These are phyloP conservation scores for Geotrichum australiense DNA, from an alignment of 1,139 yeast species.

Conservation along the genomic window DNA sequence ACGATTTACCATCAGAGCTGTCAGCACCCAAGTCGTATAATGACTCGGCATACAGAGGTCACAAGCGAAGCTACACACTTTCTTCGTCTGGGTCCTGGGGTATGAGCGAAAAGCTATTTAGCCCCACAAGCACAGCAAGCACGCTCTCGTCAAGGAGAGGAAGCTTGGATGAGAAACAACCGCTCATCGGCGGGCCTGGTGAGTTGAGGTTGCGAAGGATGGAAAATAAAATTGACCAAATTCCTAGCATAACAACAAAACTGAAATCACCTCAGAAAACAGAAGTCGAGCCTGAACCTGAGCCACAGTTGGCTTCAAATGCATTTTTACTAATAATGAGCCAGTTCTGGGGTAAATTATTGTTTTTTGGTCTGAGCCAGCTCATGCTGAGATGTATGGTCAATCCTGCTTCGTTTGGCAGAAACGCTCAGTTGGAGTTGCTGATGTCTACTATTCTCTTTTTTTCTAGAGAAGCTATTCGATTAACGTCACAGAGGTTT, in stretches of 20 bases:
- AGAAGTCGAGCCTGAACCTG: not conserved
- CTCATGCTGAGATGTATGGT: conserved; percentile 59
- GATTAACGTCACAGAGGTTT: conserved; percentile 70
- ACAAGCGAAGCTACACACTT: conserved; percentile 4
- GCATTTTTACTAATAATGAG: conserved; percentile 63
- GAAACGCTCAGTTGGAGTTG: conserved; percentile 74
- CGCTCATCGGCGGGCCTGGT: not conserved
- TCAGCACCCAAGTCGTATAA: not conserved
- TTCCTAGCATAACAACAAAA: conserved; percentile 1
- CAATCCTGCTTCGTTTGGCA: conserved; percentile 75
- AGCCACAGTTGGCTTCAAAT: conserved; percentile 35
- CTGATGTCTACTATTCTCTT: conserved; percentile 60
- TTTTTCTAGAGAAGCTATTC: conserved; percentile 75
- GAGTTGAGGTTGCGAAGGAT: not conserved
- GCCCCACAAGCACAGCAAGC: not conserved
- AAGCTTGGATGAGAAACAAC: not conserved
- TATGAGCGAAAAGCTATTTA: not conserved
- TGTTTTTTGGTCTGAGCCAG: conserved; percentile 75
- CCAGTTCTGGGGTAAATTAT: conserved; percentile 63
- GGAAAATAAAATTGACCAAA: conserved; percentile 4
- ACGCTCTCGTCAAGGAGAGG: not conserved
- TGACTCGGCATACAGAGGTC: conserved; percentile 5
- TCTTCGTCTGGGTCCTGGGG: not conserved
- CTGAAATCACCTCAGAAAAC: conserved; percentile 1
- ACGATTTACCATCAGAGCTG: conserved; percentile 4